phyloP scores from a whole-genome alignment of 176 grass and related monocot species.

The Musa itinerans region DNA sequence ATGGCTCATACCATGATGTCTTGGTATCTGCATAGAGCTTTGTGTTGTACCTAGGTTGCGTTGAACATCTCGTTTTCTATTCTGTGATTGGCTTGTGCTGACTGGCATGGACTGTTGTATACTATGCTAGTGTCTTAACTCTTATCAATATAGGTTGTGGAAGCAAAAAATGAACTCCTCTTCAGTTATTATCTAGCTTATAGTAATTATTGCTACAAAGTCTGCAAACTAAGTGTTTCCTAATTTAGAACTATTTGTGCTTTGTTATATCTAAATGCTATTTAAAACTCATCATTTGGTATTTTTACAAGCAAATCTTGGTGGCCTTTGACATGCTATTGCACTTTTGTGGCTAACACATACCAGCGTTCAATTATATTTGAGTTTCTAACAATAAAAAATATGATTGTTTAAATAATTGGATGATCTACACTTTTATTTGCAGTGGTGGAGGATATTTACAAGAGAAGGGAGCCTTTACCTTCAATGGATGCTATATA shows the following conservation, averaged over 20 bases:
- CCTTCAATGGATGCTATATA: slow-evolving; percentile 97
- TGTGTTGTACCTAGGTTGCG: not conserved
- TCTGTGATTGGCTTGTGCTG: not conserved
- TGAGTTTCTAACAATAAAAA: not conserved
- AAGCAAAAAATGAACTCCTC: not conserved
- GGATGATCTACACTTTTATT: slow-evolving; percentile 16
- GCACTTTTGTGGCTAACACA: not conserved
- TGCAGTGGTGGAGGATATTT: slow-evolving; percentile 94
- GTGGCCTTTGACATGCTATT: not conserved
- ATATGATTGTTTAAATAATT: not conserved
- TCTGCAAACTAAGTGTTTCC: not conserved
- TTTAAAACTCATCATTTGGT: not conserved
- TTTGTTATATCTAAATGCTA: not conserved
- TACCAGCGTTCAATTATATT: not conserved
- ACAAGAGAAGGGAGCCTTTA: slow-evolving; percentile 92
- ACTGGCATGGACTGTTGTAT: not conserved
- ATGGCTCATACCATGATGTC: too few species aligned
- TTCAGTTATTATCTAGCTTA: not conserved
- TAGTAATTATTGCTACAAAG: not conserved
- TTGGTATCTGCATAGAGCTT: too few species aligned
- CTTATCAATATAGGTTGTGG: not conserved
- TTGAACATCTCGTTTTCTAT: not conserved
- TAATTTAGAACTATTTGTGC: not conserved
- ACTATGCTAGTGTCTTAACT: not conserved
- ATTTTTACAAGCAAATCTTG: not conserved